Evolutionary conservation across 2,329 filamentous ascomycete genomes (phyloP).

Genomic region (Pseudohalonectria lignicola): DNA sequence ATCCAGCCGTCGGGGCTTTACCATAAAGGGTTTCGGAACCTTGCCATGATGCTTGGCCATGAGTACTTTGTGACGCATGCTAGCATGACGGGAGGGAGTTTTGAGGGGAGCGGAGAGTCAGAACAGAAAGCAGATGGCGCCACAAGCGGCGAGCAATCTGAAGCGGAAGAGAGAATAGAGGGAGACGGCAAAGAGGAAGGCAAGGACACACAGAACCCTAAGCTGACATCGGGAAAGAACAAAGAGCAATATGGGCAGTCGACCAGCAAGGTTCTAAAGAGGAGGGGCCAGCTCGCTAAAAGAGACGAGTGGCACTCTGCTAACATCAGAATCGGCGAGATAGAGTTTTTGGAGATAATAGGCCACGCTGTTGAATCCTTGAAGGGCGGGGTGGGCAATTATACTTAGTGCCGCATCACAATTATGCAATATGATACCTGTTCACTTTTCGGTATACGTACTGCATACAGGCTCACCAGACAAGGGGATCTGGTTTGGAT

Average conservation of each 20-base stretch:
- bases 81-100: neutral
- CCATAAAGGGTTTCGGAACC: constrained; percentile 27
- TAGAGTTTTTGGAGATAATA: neutral
- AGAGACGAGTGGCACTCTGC: neutral
- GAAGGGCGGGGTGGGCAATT: no score
- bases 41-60: constrained; percentile 24
- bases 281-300: neutral
- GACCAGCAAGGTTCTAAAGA: no score
- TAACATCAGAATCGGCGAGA: neutral
- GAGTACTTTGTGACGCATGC: constrained; percentile 19
- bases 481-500: no score
- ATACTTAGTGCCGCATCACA: no score
- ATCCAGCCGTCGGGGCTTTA: constrained; percentile 24
- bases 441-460: no score
- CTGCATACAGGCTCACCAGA: no score
- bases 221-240: no score
- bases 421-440: no score
- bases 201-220: no score
- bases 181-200: neutral
- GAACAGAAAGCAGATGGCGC: neutral
- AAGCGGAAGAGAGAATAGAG: neutral
- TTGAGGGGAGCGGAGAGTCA: neutral
- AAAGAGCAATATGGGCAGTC: no score
- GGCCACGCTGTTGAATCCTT: neutral
- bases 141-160: no score